Evolutionary conservation across 164 flowering plant genomes (phyloP).

Genomic region (Berberis vulgaris): DNA sequence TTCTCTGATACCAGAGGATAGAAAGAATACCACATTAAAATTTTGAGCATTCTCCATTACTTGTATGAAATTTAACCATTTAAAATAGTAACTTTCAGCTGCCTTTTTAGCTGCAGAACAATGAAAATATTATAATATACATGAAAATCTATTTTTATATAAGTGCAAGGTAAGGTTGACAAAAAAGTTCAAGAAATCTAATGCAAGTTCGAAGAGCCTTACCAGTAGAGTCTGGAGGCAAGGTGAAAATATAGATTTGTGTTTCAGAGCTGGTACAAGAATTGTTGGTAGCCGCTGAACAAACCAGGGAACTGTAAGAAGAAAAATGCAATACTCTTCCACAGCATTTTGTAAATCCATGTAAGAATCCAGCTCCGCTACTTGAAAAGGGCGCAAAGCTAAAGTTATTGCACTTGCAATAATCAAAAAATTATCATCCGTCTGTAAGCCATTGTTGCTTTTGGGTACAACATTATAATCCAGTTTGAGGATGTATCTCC

Average conservation of each 20-base stretch:
- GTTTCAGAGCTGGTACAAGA: conserved; percentile 81
- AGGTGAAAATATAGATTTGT: conserved; percentile 53
- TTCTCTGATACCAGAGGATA: too few species aligned
- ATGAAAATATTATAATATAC: neutral
- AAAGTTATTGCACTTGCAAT: conserved; percentile 79
- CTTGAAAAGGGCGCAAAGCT: conserved; percentile 75
- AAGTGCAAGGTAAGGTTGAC: neutral
- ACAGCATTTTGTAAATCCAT: conserved; percentile 36
- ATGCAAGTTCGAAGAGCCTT: conserved; percentile 23
- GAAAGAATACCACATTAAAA: too few species aligned
- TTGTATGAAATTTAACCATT: too few species aligned
- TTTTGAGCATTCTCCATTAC: too few species aligned
- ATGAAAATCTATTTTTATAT: neutral
- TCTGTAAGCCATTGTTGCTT: conserved; percentile 17
- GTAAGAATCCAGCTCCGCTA: conserved; percentile 14
- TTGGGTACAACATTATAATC: conserved; percentile 22
- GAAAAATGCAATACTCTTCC: conserved; percentile 39
- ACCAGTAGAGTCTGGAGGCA: conserved; percentile 74
- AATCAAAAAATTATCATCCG: conserved; percentile 60
- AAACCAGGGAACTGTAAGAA: conserved; percentile 84
- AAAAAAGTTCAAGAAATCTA: conserved; percentile 2
- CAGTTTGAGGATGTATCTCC: conserved; percentile 50
- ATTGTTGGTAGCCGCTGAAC: conserved; percentile 60
- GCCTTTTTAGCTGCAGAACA: neutral
- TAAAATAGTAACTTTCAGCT: neutral